Evolutionary conservation across 495 filamentous ascomycete species (phyloP), one percentile per base, ranked within the genome.

Genomic region (Aspergillus funiculosus): DNA sequence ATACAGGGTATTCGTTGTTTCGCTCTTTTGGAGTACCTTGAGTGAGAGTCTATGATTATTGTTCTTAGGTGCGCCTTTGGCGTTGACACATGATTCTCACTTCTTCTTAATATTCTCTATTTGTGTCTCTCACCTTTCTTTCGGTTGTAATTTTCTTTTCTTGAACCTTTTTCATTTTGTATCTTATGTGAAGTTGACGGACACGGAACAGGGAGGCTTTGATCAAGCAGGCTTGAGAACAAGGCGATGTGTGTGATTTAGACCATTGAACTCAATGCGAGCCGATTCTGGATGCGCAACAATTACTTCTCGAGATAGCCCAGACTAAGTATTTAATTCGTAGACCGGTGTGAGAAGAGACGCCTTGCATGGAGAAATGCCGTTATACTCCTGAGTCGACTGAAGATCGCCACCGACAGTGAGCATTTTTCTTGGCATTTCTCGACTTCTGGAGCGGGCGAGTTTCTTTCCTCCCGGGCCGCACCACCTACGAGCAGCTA

Each of bases 171-270:
- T 40, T 27, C 15, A 35, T 44, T 47, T 32, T n/a, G 44, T 21
- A 48, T 36, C 21, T 35, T 39, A 45, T 53, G 30, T 45, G 41
- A 50, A n/a, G 29, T 47, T 17, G 41, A 39, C 19, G 39, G 39
- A 48, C 36, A 52, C 22, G 51, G 46, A 50, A 48, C 40, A 32
- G 48, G 36, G 25, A 39, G 42, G 24, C 31, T 58, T 48, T 58
- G 52, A 54, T 58, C 51, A 58, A 58, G 56, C 56, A 22, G 56
- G 56, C 56, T 58, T 58, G 56, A 55, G 46, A 54, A 45, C 52
- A 48, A 34, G 37, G 36, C 45, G 48, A 53, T 58, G 49, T 41
- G 46, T 58, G 55, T 57, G 46, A 58, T 50, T 52, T 54, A 54
- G 41, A 52, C 43, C 36, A 26, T 49, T 54, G 42, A 48, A 51